Conservation (phyloP, 1,284 basidiomycete genomes). For the Fistulinella cinereoalba region DNA sequence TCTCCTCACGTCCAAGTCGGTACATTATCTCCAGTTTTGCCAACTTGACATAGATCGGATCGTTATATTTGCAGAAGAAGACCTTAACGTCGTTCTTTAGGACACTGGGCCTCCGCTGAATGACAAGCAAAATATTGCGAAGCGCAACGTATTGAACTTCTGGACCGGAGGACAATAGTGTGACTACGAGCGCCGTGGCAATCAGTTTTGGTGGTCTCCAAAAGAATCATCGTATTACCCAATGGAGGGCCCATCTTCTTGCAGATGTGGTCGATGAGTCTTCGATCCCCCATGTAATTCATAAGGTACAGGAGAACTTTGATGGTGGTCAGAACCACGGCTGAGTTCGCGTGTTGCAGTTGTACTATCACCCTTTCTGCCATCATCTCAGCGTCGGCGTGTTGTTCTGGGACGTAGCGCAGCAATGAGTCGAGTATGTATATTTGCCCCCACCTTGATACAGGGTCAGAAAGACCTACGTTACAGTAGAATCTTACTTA, state of each 20-base stretch:
- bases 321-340: conserved; percentile 91
- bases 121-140: conserved; percentile 94
- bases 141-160: conserved; percentile 99
- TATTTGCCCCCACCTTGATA: conserved; percentile 92
- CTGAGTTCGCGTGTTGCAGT: conserved; percentile 92
- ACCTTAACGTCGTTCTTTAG: conserved; percentile 97
- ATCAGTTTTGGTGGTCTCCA: conserved; percentile 5
- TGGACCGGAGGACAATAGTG: conserved; percentile 91
- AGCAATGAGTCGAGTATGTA: conserved; percentile 96
- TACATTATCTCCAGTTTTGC: conserved; percentile 99
- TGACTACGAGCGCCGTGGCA: conserved; percentile 54
- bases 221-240: conserved; percentile 48
- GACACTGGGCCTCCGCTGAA: conserved; percentile 90
- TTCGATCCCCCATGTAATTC: conserved; percentile 97
- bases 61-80: conserved; percentile 99
- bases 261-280: conserved; percentile 85
- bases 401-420: conserved; percentile 87
- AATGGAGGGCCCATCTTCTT: conserved; percentile 97
- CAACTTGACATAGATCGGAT: conserved; percentile 98
- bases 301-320: conserved; percentile 96
- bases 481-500: conserved; percentile 39
- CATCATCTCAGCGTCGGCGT: conserved; percentile 89
- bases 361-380: conserved; percentile 92
- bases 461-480: conserved; percentile 8
- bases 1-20: conserved; percentile 86